These are phyloP conservation scores for Fusarium piperis DNA, from an alignment of 2,329 filamentous ascomycete species.

Conservation along the genomic window DNA sequence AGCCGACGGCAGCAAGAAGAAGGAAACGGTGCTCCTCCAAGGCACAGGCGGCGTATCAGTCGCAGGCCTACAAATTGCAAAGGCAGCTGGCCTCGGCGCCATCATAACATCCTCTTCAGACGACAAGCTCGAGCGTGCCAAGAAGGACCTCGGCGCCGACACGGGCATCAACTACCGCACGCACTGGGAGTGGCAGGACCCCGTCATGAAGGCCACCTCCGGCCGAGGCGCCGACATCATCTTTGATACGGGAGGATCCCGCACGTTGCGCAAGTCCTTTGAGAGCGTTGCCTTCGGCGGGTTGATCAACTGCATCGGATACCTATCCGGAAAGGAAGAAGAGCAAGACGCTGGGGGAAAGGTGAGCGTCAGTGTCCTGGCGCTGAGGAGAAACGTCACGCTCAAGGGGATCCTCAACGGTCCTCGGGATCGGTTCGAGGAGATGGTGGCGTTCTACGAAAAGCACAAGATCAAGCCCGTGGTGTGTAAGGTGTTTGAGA, in stretches of 20 bases:
- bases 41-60: constrained; percentile 65
- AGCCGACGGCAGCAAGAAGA: constrained; percentile 32
- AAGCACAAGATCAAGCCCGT: constrained; percentile 57
- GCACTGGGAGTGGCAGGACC: constrained; percentile 60
- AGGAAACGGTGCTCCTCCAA: constrained; percentile 58
- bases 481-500: constrained; percentile 57
- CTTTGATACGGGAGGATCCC: constrained; percentile 64
- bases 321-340: constrained; percentile 64
- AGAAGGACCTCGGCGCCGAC: constrained; percentile 59
- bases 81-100: constrained; percentile 59
- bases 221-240: constrained; percentile 62
- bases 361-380: constrained; percentile 68
- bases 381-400: constrained; percentile 57
- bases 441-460: constrained; percentile 61
- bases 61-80: constrained; percentile 63
- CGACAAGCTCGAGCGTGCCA: constrained; percentile 58
- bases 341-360: constrained; percentile 50
- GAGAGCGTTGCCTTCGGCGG: constrained; percentile 64
- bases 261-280: constrained; percentile 63
- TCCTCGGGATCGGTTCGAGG: constrained; percentile 62
- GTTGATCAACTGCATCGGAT: constrained; percentile 62
- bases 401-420: constrained; percentile 69
- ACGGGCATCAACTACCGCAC: constrained; percentile 64
- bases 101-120: constrained; percentile 66
- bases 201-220: constrained; percentile 57